Evolutionary conservation across 2,329 filamentous ascomycete genomes (phyloP), one percentile per base, ranked within the genome.

Genomic region (Hirsutella thompsonii): DNA sequence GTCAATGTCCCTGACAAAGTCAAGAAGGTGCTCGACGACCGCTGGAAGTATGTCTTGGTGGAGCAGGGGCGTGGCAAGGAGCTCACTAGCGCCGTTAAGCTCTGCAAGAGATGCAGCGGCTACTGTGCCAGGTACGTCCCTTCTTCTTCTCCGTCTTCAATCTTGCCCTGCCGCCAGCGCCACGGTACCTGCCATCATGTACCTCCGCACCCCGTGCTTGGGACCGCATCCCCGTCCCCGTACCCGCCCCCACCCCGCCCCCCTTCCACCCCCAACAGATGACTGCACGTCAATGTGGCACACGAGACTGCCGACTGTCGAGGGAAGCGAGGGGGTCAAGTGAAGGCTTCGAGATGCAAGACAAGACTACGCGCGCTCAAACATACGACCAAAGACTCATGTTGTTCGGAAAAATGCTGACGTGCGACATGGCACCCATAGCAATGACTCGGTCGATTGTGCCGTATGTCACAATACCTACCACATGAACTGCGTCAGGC

Each of bases 401-500:
- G 23, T 11, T 26, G 6, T 11, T 6, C 23, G 23, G 23, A 26
- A 6, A 26, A 26, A 26, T 33, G 14, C 16, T 33, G 14, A 33
- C 32, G 18, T 23, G 48, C 55, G 46, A 55, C 49, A 23, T 14
- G 28, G 8, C 13, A 5, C 20, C 36, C 21, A 42, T 55, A 93
- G 86, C 55, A 83, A 85, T 59, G 87, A 96, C 64, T 96, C 92
- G 32, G 92, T 96, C 20, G 90, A 96, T 60, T 98, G 92, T 61
- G 92, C 90, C 36, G 88, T 95, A 42, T 98, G 92, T 62, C 77
- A 81, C 56, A 81, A 88, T 59, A 96, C 90, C 13, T 98, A 95
- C 64, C 92, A 98, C 67, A 96, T 98, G 90, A 86, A 89, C 55
- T 98, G 92, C 60, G 92, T 98, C 42, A 82, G 83, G 46, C 92